These are phyloP conservation scores for Groenewaldozyma salmanticensis DNA, from an alignment of 805 yeast genomes.

Conservation along the genomic window DNA sequence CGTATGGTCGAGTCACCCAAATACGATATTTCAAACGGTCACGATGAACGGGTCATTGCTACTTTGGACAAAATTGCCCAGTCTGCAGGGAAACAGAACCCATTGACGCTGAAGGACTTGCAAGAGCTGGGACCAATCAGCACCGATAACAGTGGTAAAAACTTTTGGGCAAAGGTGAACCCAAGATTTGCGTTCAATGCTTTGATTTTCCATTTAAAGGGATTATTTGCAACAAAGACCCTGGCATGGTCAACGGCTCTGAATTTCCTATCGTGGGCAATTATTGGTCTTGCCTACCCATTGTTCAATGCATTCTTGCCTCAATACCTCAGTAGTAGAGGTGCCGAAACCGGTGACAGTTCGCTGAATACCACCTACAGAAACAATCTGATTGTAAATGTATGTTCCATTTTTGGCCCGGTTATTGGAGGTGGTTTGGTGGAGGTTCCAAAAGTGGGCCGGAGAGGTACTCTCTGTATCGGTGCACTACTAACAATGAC, in stretches of 20 bases:
- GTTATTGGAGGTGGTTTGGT: slow-evolving; percentile 31
- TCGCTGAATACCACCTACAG: slow-evolving; percentile 20
- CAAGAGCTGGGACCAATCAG: slow-evolving; percentile 33
- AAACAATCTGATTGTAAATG: slow-evolving; percentile 33
- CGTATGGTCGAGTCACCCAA: slow-evolving; percentile 47
- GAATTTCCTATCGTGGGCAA: slow-evolving; percentile 42
- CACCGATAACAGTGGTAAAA: slow-evolving; percentile 15
- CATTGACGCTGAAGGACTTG: slow-evolving; percentile 41
- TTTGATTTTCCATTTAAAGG: slow-evolving; percentile 31
- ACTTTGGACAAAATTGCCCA: slow-evolving; percentile 39
- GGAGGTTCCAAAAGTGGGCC: slow-evolving; percentile 13
- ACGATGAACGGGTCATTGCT: slow-evolving; percentile 40
- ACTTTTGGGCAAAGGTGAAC: slow-evolving; percentile 9
- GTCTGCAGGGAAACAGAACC: slow-evolving; percentile 33
- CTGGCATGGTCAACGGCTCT: slow-evolving; percentile 39
- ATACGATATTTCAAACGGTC: slow-evolving; percentile 42
- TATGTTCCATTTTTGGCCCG: slow-evolving; percentile 44
- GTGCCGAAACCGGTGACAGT: slow-evolving; percentile 29
- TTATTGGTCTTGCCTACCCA: slow-evolving; percentile 51
- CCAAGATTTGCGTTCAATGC: slow-evolving; percentile 18
- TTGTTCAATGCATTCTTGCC: slow-evolving; percentile 47
- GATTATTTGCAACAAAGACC: slow-evolving; percentile 37
- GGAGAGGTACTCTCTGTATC: slow-evolving; percentile 46
- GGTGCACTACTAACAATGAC: slow-evolving; percentile 49
- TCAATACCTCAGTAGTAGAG: slow-evolving; percentile 40